Evolutionary conservation across 257 asterid species (phyloP).

Genomic region (Mitragyna speciosa): DNA sequence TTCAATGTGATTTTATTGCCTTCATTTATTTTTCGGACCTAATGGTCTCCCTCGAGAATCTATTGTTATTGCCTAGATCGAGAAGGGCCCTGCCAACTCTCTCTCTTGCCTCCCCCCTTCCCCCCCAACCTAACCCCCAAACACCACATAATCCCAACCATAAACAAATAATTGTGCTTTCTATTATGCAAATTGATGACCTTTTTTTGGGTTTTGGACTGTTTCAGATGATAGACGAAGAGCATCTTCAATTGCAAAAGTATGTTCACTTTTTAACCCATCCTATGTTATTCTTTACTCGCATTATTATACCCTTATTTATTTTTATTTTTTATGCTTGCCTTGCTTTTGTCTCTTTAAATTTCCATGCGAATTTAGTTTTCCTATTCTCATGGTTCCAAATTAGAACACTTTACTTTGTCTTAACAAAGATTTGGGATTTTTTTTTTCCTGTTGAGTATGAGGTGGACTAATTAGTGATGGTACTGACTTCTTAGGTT

Average conservation of each 20-base stretch:
- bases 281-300: background rate
- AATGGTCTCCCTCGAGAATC: slow-evolving; percentile 79
- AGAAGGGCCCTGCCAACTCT: slow-evolving; percentile 40
- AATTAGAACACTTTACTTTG: no score
- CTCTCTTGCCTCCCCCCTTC: no score
- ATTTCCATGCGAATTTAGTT: background rate
- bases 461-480: no score
- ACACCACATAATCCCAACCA: no score
- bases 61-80: slow-evolving; percentile 84
- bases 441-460: no score
- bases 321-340: background rate
- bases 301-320: background rate
- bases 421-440: no score
- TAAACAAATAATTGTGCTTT: no score
- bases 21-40: no score
- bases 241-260: no score
- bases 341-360: background rate
- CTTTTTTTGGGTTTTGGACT: background rate
- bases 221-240: slow-evolving; percentile 73
- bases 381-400: no score
- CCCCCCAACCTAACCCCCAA: no score
- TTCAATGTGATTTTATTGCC: slow-evolving; percentile 1
- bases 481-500: no score
- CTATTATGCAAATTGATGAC: background rate
- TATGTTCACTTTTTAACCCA: slow-evolving; percentile 36